phyloP scores from a whole-genome alignment of 805 yeast species.

The Metschnikowia cubensis region DNA sequence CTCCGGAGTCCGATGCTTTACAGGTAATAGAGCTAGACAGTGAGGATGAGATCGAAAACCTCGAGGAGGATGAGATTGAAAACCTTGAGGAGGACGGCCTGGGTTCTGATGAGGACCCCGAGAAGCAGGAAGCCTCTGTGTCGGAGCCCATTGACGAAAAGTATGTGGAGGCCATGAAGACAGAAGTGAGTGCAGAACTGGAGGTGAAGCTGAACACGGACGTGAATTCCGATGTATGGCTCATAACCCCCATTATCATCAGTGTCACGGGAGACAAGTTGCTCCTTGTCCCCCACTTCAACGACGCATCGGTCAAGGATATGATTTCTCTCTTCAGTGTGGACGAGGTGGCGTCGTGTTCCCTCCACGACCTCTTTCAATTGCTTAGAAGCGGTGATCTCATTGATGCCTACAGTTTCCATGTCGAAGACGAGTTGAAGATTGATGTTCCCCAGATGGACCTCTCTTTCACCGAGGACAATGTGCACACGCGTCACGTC shows the following conservation, averaged over 20 bases:
- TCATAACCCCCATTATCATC: conserved; percentile 21
- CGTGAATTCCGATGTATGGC: not conserved
- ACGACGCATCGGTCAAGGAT: conserved; percentile 9
- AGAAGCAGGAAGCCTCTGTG: not conserved
- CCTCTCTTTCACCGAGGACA: conserved; percentile 31
- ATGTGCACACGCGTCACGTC: conserved; percentile 24
- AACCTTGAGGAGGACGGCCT: conserved; percentile 18
- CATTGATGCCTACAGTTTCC: conserved; percentile 22
- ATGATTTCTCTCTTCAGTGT: conserved; percentile 27
- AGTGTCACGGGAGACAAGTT: conserved; percentile 24
- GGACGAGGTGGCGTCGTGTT: conserved; percentile 13
- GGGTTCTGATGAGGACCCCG: not conserved
- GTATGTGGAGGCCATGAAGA: no score
- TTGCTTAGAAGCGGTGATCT: conserved; percentile 28
- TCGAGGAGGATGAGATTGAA: conserved; percentile 21
- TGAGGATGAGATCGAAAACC: conserved; percentile 26
- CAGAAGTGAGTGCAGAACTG: not conserved
- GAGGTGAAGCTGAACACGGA: not conserved
- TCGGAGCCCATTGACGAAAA: not conserved
- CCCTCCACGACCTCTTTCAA: conserved; percentile 25
- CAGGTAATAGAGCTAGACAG: conserved; percentile 18
- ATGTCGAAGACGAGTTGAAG: conserved; percentile 25
- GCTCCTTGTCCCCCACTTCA: conserved; percentile 23
- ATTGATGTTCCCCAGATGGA: conserved; percentile 27
- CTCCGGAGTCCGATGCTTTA: not conserved